phyloP scores from a whole-genome alignment of 2,329 filamentous ascomycete species.

The Colletotrichum acutatum region DNA sequence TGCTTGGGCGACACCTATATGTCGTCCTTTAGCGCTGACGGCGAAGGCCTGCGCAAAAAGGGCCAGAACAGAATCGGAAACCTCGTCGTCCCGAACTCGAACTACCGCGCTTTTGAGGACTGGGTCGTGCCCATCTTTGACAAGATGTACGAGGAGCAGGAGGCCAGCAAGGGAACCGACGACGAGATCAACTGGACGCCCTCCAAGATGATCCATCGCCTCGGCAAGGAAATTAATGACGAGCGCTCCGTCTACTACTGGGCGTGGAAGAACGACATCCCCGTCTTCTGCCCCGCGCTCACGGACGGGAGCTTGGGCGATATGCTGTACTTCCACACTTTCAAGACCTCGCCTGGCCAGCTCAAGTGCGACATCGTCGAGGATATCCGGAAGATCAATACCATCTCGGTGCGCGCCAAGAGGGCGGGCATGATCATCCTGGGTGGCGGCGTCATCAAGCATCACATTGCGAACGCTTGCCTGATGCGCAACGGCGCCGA shows the following conservation, averaged over 20 bases:
- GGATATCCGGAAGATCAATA: slow-evolving; percentile 94
- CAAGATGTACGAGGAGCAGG: slow-evolving; percentile 92
- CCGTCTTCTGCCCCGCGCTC: slow-evolving; percentile 94
- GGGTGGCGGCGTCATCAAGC: slow-evolving; percentile 95
- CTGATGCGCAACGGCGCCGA: slow-evolving; percentile 98
- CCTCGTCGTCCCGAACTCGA: slow-evolving; percentile 93
- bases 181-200: slow-evolving; percentile 90
- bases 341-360: slow-evolving; percentile 84
- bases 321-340: slow-evolving; percentile 99
- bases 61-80: slow-evolving; percentile 98
- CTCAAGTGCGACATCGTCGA: slow-evolving; percentile 91
- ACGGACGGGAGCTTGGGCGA: slow-evolving; percentile 96
- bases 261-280: slow-evolving; percentile 97
- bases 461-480: slow-evolving; percentile 97
- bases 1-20: slow-evolving; percentile 95
- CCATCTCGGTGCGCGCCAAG: slow-evolving; percentile 87
- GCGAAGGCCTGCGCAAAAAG: slow-evolving; percentile 81
- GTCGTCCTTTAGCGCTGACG: slow-evolving; percentile 82
- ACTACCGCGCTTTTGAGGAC: slow-evolving; percentile 98
- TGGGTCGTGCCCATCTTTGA: slow-evolving; percentile 98
- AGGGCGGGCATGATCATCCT: slow-evolving; percentile 94
- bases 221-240: slow-evolving; percentile 95
- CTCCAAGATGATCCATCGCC: slow-evolving; percentile 86
- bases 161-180: slow-evolving; percentile 74
- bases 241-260: slow-evolving; percentile 95